Percentiles rank a stretch among this genome's conserved stretches.
These are phyloP conservation scores for Aspergillus bombycis DNA, from an alignment of 2,329 filamentous ascomycete species.

Conservation along the genomic window DNA sequence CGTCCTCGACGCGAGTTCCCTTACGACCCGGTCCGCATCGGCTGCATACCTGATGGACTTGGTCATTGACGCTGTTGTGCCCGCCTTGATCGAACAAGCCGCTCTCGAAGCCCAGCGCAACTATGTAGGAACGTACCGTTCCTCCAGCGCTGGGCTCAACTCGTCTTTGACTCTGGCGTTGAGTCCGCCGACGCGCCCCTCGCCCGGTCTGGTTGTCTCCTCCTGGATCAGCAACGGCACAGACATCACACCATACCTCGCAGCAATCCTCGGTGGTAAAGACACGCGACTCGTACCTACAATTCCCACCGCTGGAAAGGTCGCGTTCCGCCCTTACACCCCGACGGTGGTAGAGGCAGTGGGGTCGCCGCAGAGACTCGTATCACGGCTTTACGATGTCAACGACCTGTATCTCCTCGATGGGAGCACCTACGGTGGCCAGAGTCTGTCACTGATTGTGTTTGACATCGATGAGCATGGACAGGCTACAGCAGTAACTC, in stretches of 20 bases:
- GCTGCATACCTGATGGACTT: conserved; percentile 27
- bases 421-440: conserved; percentile 24
- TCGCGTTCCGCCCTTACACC: conserved; percentile 25
- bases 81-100: conserved; percentile 36
- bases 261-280: conserved; percentile 1
- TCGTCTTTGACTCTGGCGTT: conserved; percentile 27
- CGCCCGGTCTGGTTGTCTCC: conserved; percentile 30
- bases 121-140: conserved; percentile 33
- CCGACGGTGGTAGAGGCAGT: conserved; percentile 8
- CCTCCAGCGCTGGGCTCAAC: conserved; percentile 25
- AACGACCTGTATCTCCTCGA: conserved; percentile 25
- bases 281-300: conserved; percentile 26
- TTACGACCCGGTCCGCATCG: conserved; percentile 1
- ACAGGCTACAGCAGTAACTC: conserved; percentile 22
- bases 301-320: conserved; percentile 19
- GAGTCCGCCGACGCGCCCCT: background rate
- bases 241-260: conserved; percentile 23
- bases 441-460: conserved; percentile 29
- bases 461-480: conserved; percentile 31
- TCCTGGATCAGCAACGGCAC: conserved; percentile 36
- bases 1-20: conserved; percentile 40
- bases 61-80: conserved; percentile 33
- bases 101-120: conserved; percentile 30
- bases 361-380: conserved; percentile 12
- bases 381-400: conserved; percentile 23